Percentiles rank a stretch among this genome's conserved stretches.
Conservation (phyloP, 148 eudicot species). For the Silene latifolia region DNA sequence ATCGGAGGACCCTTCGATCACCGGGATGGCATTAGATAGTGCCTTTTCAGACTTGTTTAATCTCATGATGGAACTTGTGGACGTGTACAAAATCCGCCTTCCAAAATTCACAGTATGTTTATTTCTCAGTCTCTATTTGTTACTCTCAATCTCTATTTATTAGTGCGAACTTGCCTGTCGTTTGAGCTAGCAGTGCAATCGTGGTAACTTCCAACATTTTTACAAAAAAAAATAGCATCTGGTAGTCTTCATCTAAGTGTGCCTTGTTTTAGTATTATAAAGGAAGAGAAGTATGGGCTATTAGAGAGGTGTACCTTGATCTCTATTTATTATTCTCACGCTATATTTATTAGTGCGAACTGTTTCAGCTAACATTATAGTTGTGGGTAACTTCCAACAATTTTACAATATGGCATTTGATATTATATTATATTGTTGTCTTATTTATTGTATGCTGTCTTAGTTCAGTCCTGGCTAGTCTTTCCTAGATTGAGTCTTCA, state of each 20-base stretch:
- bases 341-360: too few species aligned
- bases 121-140: conserved; percentile 14
- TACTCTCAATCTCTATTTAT: conserved; percentile 14
- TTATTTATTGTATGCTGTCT: too few species aligned
- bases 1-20: conserved; percentile 88
- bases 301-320: not conserved
- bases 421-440: too few species aligned
- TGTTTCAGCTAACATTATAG: too few species aligned
- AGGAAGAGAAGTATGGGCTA: not conserved
- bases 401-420: too few species aligned
- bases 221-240: not conserved
- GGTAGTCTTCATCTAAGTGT: not conserved
- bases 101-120: conserved; percentile 80
- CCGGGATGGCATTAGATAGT: conserved; percentile 92
- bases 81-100: conserved; percentile 85
- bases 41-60: conserved; percentile 83
- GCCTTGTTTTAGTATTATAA: not conserved
- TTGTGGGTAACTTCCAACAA: too few species aligned
- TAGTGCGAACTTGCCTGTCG: not conserved
- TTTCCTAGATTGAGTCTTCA: not conserved
- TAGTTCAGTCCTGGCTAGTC: not conserved
- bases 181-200: not conserved
- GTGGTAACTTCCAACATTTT: not conserved
- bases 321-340: too few species aligned
- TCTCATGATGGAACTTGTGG: conserved; percentile 92